Base-by-base conservation (phyloP, 768 basidiomycete species). In the Trametes punicea region DNA sequence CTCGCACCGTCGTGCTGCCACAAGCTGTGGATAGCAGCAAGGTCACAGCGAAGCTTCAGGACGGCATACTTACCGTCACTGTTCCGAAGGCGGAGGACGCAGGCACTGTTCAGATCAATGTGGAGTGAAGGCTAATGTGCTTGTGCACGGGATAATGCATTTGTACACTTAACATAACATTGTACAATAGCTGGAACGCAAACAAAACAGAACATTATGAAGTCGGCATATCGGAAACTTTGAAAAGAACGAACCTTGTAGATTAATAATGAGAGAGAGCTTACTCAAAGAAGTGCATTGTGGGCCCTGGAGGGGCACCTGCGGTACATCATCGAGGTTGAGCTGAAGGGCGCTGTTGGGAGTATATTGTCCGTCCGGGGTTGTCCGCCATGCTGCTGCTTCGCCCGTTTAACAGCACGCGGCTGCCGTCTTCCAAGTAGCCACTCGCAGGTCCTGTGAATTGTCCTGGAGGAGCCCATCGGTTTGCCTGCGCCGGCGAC, bases 1-100 rank as follows among this genome's bases (percentile, higher is more conserved):
- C 79, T 13, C 79, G 89, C 46, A 90, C 87, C 0, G 77, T 91
- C 10, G 85, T 84, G 81, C 74, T 91, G 23, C 86, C 88, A 31
- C 78, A 76, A 10, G 76, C 83, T 6, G 75, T 88, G 1, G 84
- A 90, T 63, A 69, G 73, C 30, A 73, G 73, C 27, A 77, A 75
- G 52, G 81, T 90, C 23, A 70, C 74, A 1, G 89, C 88, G 15
- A 86, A 81, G 62, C 70, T 92, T 60, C 70, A 76, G 25, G 82
- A 90, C 55, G 90, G 89, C 6, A 77, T 92, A 23, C 78, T 91
- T 46, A 85, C 79, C 3, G 63, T 91, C 39, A 79, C 72, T 6
- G 73, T 85, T 13, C 77, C 81, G 13, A 88, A 85, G 67, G 75
- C 77, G 16, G 79, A 83, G 59, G 85, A 89, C 59, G 75, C 77